Base-by-base conservation (phyloP, 2,329 filamentous ascomycete genomes). In the Talaromyces sp. region DNA sequence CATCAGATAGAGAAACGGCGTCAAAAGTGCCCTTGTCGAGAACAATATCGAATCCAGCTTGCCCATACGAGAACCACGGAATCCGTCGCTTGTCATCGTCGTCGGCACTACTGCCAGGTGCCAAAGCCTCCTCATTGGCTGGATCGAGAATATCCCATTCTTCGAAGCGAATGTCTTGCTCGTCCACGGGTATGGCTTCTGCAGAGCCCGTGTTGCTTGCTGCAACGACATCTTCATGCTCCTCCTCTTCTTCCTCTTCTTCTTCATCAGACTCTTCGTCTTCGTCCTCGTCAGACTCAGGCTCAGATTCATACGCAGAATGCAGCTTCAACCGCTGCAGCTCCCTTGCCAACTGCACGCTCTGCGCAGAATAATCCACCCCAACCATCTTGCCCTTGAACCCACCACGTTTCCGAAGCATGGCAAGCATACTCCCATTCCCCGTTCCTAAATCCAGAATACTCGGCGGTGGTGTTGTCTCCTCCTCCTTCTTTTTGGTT, bases 11-110 rank as follows among this genome's bases (percentile, higher is more conserved):
- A 55, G 87, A 92, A 35, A 99, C 89, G 11, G 94, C 94, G 79
- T 99, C 94, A 73, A 97, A 99, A 0, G 94, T 99, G 51, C 94
- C 94, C 77, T 99, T 99, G 76, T 99, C 94, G n/a, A 97, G 83
- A 0, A 97, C 88, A 0, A 97, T 85, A 74, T 97, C 92, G 78
- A 92, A 97, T 0, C 89, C 89, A 0, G 74, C 72, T 0, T 67
- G 67, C 32, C 74, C 67, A 48, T 70, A 69, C 0, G 66, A 79
- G 67, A 74, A 79, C 73, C 77, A 79, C 17, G 69, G 61, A 17
- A 74, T 54, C 2, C 58, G 62, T 2, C 62, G 55, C 29, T 65
- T 56, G 7, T 32, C 58, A 19, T 24, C 17, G 11, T 24, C 12
- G 56, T 57, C 3, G 29, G 1, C 19, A 19, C 6, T 8, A 17